phyloP scores from a whole-genome alignment of 1,284 basidiomycete species.

The Leccinum angustisporum region DNA sequence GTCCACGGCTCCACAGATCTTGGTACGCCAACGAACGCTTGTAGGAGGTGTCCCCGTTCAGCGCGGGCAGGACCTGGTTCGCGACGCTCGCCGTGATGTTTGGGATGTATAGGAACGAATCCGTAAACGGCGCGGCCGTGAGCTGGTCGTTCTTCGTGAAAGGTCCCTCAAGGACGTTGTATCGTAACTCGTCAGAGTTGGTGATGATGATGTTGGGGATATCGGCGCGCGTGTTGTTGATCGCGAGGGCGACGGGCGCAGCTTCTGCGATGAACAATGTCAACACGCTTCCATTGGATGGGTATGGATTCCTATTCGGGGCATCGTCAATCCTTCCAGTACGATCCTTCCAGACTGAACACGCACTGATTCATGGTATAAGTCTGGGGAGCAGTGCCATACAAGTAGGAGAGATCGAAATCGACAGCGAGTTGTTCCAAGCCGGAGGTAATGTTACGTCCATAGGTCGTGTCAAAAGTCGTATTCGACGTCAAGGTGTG shows the following conservation, averaged over 20 bases:
- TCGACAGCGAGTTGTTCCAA: constrained; percentile 49
- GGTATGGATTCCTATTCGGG: constrained; percentile 52
- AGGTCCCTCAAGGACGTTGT: constrained; percentile 65
- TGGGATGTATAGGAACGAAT: constrained; percentile 60
- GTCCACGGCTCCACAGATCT: constrained; percentile 48
- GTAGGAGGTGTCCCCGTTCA: constrained; percentile 49
- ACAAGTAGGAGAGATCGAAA: constrained; percentile 56
- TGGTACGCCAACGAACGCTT: constrained; percentile 37
- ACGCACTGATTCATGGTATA: constrained; percentile 61
- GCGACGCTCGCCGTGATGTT: constrained; percentile 50
- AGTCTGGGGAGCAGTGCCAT: constrained; percentile 74
- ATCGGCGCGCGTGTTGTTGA: constrained; percentile 59
- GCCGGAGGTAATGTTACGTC: constrained; percentile 54
- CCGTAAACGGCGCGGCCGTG: constrained; percentile 64
- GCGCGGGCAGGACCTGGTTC: constrained; percentile 48
- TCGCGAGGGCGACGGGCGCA: constrained; percentile 52
- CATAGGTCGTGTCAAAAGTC: constrained; percentile 58
- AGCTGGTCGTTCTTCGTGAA: constrained; percentile 82
- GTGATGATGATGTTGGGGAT: constrained; percentile 70
- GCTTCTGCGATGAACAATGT: constrained; percentile 62
- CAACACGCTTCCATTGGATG: constrained; percentile 63
- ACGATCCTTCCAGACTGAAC: neutral
- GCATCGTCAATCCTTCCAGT: neutral
- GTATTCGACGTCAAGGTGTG: constrained; percentile 46
- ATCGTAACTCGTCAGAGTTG: constrained; percentile 76